Conservation (phyloP, 257 asterid genomes). For the Fraxinus excelsior region DNA sequence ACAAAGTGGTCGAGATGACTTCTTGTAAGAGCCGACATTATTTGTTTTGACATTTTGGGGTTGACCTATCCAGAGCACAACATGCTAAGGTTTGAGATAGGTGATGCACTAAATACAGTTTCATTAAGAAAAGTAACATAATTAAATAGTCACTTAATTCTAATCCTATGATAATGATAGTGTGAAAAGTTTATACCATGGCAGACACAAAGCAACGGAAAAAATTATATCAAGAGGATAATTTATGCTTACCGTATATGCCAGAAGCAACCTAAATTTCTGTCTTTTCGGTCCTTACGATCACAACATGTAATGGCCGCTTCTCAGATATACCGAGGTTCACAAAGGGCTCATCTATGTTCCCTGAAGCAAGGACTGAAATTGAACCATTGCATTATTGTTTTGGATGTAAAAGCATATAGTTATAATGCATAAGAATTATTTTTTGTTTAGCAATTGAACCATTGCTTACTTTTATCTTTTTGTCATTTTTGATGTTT, state of each 20-base stretch:
- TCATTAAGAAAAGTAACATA: not conserved
- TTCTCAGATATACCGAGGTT: slow-evolving; percentile 87
- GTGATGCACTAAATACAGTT: slow-evolving; percentile 8
- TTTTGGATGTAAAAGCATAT: too few species aligned
- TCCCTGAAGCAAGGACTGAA: slow-evolving; percentile 48
- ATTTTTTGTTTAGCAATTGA: too few species aligned
- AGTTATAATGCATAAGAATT: too few species aligned
- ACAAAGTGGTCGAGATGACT: slow-evolving; percentile 69
- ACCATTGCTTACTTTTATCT: too few species aligned
- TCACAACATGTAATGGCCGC: slow-evolving; percentile 91
- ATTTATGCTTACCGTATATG: not conserved
- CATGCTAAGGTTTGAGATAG: slow-evolving; percentile 6
- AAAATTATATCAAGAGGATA: not conserved
- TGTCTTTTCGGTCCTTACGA: slow-evolving; percentile 55
- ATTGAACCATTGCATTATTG: too few species aligned
- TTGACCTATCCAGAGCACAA: slow-evolving; percentile 63
- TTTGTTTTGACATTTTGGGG: slow-evolving; percentile 65
- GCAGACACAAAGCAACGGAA: not conserved
- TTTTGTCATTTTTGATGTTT: too few species aligned
- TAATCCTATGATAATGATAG: not conserved
- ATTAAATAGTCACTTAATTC: not conserved
- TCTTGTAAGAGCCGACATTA: slow-evolving; percentile 80
- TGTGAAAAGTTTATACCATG: not conserved
- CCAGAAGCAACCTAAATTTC: not conserved
- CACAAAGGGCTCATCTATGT: slow-evolving; percentile 67